These are phyloP conservation scores for Chalaropsis ovoidea DNA, from an alignment of 2,329 filamentous ascomycete genomes.

Conservation along the genomic window DNA sequence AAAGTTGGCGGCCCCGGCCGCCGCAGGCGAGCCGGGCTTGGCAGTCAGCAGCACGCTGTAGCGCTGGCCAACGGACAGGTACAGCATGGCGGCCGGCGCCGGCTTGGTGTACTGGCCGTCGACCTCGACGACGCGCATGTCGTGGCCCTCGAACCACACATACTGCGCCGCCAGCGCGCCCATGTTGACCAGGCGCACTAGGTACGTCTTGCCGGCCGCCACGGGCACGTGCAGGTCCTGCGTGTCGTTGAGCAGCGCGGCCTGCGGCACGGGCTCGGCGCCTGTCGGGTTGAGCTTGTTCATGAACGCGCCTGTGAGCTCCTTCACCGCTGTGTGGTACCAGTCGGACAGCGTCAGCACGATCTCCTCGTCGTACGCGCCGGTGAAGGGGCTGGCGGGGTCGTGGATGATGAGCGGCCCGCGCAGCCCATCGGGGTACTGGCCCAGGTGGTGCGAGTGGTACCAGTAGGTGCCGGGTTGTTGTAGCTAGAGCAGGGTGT, in stretches of 20 bases:
- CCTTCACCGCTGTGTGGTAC: constrained; percentile 53
- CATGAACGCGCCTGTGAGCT: constrained; percentile 42
- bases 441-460: constrained; percentile 56
- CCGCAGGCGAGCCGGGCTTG: constrained; percentile 33
- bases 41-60: constrained; percentile 54
- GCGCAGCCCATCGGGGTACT: constrained; percentile 61
- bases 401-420: constrained; percentile 57
- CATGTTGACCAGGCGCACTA: constrained; percentile 62
- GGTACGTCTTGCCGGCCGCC: constrained; percentile 58
- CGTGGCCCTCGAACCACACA: constrained; percentile 57
- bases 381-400: constrained; percentile 46
- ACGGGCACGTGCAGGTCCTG: constrained; percentile 50
- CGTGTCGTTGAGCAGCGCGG: constrained; percentile 62
- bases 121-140: constrained; percentile 60
- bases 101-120: constrained; percentile 60
- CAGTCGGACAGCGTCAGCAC: constrained; percentile 57
- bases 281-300: constrained; percentile 46
- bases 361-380: constrained; percentile 52
- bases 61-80: constrained; percentile 58
- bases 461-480: constrained; percentile 75
- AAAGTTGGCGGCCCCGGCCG: constrained; percentile 47
- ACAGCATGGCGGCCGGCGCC: constrained; percentile 51
- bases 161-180: constrained; percentile 61
- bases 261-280: constrained; percentile 56
- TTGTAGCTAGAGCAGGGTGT: constrained; percentile 28